Percentiles rank a stretch among this genome's conserved stretches.
Evolutionary conservation across 1,139 yeast species (phyloP).

Genomic region (Lodderomyces beijingensis): DNA sequence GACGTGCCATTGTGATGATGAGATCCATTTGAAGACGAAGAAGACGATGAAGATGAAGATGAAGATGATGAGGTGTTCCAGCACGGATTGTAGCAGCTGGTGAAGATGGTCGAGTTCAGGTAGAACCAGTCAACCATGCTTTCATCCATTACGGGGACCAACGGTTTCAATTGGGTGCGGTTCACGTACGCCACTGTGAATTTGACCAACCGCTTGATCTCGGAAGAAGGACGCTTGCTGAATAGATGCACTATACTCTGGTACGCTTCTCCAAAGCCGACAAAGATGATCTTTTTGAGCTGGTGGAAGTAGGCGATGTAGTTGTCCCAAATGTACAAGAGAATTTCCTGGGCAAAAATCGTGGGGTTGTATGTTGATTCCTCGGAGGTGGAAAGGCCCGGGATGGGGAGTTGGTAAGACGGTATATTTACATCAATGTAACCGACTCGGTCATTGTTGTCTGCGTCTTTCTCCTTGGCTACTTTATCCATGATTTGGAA

Average conservation of each 20-base stretch:
- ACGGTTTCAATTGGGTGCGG: conserved; percentile 61
- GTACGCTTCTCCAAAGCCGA: conserved; percentile 89
- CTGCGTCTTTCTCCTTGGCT: conserved; percentile 43
- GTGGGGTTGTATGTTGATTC: conserved; percentile 51
- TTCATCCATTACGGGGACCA: conserved; percentile 86
- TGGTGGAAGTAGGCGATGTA: conserved; percentile 69
- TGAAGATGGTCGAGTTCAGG: conserved; percentile 77
- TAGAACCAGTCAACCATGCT: conserved; percentile 88
- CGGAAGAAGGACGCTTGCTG: conserved; percentile 67
- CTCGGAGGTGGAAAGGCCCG: conserved; percentile 20
- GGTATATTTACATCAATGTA: conserved; percentile 84
- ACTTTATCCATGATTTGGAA: conserved; percentile 34
- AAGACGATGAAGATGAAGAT: too few relatives aligned
- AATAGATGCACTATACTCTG: conserved; percentile 82
- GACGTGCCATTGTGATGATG: conserved; percentile 14
- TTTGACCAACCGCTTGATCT: conserved; percentile 57
- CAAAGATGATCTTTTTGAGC: conserved; percentile 66
- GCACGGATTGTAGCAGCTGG: conserved; percentile 69
- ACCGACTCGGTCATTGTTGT: conserved; percentile 55
- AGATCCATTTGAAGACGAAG: conserved; percentile 20
- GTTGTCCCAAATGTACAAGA: conserved; percentile 86
- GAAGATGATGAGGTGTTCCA: conserved; percentile 50
- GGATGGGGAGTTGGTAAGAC: conserved; percentile 31
- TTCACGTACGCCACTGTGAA: conserved; percentile 74
- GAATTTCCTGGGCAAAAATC: conserved; percentile 69